Conservation (phyloP, 2,329 filamentous ascomycete genomes). For the Penicillium capsulatum region DNA sequence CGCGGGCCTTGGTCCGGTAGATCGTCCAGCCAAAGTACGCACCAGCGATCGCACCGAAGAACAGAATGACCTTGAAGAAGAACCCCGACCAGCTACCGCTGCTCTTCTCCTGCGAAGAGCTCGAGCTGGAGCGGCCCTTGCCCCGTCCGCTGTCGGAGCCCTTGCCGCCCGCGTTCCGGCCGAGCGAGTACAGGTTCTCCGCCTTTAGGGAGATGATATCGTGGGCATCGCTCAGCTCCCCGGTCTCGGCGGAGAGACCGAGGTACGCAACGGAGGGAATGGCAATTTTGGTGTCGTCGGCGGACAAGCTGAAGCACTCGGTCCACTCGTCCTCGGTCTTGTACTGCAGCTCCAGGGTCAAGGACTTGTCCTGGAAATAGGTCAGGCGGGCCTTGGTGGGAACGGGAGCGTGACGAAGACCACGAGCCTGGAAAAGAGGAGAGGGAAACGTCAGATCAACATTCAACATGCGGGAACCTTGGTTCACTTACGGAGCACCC, state of each 20-base stretch:
- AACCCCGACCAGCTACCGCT: conserved; percentile 62
- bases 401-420: conserved; percentile 72
- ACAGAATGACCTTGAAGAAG: conserved; percentile 76
- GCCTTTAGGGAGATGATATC: conserved; percentile 86
- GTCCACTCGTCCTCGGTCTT: conserved; percentile 85
- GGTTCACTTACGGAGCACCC: conserved; percentile 69
- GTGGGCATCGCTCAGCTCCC: conserved; percentile 95
- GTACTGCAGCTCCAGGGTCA: conserved; percentile 91
- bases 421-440: conserved; percentile 76
- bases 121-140: conserved; percentile 21
- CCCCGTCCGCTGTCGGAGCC: conserved; percentile 25
- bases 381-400: conserved; percentile 84
- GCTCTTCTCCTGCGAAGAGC: conserved; percentile 19
- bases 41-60: conserved; percentile 65
- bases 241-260: conserved; percentile 71
- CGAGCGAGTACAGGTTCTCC: conserved; percentile 70
- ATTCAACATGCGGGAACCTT: not conserved
- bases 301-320: conserved; percentile 71
- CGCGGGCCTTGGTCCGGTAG: conserved; percentile 63
- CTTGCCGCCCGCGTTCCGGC: conserved; percentile 27
- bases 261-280: conserved; percentile 70
- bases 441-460: conserved; percentile 1
- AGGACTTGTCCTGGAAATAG: conserved; percentile 92
- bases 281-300: conserved; percentile 62
- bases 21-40: conserved; percentile 82